Evolutionary conservation across 2,329 filamentous ascomycete species (phyloP).

Genomic region (Capronia epimyces): DNA sequence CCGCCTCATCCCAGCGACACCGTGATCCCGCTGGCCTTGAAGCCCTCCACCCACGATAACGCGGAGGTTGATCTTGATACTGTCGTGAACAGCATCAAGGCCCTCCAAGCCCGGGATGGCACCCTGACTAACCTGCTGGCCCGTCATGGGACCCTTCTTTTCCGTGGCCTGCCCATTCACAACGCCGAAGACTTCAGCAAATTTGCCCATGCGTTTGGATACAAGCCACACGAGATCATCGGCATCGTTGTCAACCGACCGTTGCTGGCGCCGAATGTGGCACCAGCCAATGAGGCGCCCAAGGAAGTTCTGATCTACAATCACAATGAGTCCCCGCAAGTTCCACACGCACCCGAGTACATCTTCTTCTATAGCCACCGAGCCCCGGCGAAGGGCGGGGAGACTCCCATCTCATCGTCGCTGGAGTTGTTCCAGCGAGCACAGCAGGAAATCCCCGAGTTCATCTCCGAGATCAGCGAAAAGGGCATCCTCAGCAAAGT

Average conservation of each 20-base stretch:
- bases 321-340: slow-evolving; percentile 50
- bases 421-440: slow-evolving; percentile 45
- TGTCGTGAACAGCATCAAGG: slow-evolving; percentile 37
- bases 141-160: slow-evolving; percentile 45
- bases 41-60: slow-evolving; percentile 30
- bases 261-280: slow-evolving; percentile 41
- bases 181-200: slow-evolving; percentile 44
- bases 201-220: slow-evolving; percentile 49
- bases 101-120: slow-evolving; percentile 34
- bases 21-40: slow-evolving; percentile 39
- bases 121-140: slow-evolving; percentile 41
- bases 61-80: slow-evolving; percentile 32
- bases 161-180: slow-evolving; percentile 44
- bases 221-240: slow-evolving; percentile 47
- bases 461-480: slow-evolving; percentile 39
- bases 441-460: slow-evolving; percentile 45
- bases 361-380: slow-evolving; percentile 47
- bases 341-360: slow-evolving; percentile 49
- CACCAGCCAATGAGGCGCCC: slow-evolving; percentile 47
- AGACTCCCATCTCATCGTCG: slow-evolving; percentile 47
- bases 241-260: slow-evolving; percentile 48
- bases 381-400: slow-evolving; percentile 36
- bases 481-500: slow-evolving; percentile 44
- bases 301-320: slow-evolving; percentile 47
- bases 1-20: slow-evolving; percentile 38